Conservation (phyloP, 1,139 yeast genomes). For the Hemisphaericaspora xylofermentans region DNA sequence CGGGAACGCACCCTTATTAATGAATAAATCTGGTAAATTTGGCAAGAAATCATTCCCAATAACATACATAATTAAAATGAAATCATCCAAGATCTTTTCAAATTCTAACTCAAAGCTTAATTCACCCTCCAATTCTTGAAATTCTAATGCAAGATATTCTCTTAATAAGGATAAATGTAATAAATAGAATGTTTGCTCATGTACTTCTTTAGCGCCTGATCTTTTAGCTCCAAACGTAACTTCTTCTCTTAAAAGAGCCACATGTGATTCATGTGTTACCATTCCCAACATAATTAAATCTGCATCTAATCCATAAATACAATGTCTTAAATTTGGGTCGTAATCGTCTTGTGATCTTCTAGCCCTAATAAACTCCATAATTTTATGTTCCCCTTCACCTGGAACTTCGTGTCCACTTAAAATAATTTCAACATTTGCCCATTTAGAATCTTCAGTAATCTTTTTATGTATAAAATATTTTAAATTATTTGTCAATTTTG, state of each 20-base stretch:
- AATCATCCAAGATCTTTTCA: constrained; percentile 89
- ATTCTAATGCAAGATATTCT: constrained; percentile 88
- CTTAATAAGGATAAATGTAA: constrained; percentile 84
- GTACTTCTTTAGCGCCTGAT: constrained; percentile 52
- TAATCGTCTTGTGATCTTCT: constrained; percentile 74
- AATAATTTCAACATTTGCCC: constrained; percentile 83
- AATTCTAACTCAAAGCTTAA: constrained; percentile 74
- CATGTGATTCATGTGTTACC: constrained; percentile 95
- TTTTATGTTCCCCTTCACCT: constrained; percentile 99
- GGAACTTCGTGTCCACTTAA: constrained; percentile 98
- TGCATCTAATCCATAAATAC: constrained; percentile 97
- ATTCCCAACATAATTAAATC: constrained; percentile 96
- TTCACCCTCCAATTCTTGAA: constrained; percentile 63
- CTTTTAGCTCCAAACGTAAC: constrained; percentile 76
- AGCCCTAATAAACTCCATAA: constrained; percentile 89
- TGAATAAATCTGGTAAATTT: constrained; percentile 89
- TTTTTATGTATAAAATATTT: constrained; percentile 91
- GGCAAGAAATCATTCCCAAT: constrained; percentile 99
- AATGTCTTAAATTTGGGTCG: constrained; percentile 86
- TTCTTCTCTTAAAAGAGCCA: constrained; percentile 92
- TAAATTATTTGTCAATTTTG: constrained; percentile 76
- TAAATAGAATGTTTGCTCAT: constrained; percentile 77
- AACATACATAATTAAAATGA: constrained; percentile 86
- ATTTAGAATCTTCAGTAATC: constrained; percentile 83
- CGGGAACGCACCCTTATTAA: constrained; percentile 96